Conservation (phyloP, 2,329 filamentous ascomycete genomes). For the Neurospora sp. region DNA sequence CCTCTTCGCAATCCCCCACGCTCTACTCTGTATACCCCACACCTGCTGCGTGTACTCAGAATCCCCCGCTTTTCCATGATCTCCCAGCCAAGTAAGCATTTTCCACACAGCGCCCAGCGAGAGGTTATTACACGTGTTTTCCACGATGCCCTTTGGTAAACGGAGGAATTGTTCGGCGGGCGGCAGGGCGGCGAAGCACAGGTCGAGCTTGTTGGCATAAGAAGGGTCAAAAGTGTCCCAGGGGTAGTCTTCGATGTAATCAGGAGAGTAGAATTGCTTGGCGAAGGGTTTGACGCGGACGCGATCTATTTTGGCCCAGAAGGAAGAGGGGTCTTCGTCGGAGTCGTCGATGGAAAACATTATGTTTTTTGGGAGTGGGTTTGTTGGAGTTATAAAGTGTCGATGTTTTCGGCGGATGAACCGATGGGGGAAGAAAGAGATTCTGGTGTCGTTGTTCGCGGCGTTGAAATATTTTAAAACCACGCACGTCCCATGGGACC, state of each 20-base stretch:
- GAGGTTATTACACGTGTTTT: neutral
- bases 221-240: neutral
- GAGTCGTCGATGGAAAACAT: neutral
- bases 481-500: neutral
- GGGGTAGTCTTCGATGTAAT: neutral
- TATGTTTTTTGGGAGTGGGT: neutral
- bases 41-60: accelerated
- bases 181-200: neutral
- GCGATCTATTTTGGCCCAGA: neutral
- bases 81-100: neutral
- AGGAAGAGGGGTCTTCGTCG: neutral
- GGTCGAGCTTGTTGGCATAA: neutral
- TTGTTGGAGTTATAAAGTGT: neutral
- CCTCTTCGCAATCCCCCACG: neutral
- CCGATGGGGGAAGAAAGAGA: neutral
- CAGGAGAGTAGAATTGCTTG: neutral
- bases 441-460: neutral
- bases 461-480: neutral
- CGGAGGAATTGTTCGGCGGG: neutral
- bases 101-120: accelerated
- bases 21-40: neutral
- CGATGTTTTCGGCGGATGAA: neutral
- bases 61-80: neutral
- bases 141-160: neutral
- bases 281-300: neutral